Conservation (phyloP, 192 early-diverging fungal genomes). For the Backusella parvicylindrica region DNA sequence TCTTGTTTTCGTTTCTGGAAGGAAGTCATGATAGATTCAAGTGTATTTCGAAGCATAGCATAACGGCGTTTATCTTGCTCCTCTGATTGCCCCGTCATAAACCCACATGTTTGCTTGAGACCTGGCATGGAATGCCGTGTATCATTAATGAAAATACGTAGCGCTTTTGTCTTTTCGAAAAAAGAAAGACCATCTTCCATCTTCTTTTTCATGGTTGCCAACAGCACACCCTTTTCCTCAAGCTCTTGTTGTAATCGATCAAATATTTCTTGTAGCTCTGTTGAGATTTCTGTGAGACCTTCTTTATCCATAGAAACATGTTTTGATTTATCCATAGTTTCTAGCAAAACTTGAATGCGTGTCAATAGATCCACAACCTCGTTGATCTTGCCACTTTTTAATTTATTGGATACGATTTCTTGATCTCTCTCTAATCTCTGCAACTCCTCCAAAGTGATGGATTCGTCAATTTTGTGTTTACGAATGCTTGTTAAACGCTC, state of each 20-base stretch:
- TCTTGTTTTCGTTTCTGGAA: neutral
- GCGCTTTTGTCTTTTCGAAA: neutral
- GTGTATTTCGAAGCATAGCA: neutral
- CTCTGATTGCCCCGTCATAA: slow-evolving; percentile 25
- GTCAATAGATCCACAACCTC: neutral
- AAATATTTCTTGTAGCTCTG: neutral
- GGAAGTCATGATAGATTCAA: neutral
- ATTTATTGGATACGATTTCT: neutral
- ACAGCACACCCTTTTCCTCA: neutral
- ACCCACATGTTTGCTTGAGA: slow-evolving; percentile 22
- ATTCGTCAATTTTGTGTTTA: neutral
- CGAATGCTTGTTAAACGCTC: neutral
- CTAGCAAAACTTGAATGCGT: slow-evolving; percentile 9
- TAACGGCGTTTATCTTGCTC: slow-evolving; percentile 18
- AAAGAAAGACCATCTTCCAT: slow-evolving; percentile 13
- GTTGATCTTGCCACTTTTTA: slow-evolving; percentile 6
- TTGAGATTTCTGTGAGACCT: neutral
- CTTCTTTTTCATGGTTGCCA: neutral
- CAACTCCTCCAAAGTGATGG: slow-evolving; percentile 10
- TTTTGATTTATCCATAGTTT: slow-evolving; percentile 6
- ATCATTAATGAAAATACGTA: neutral
- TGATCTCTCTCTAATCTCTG: neutral
- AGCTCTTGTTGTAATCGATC: slow-evolving; percentile 7
- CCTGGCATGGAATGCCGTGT: slow-evolving; percentile 17
- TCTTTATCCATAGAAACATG: slow-evolving; percentile 2